Percentiles rank a stretch among this genome's conserved stretches.
These are phyloP conservation scores for Rhodotorula sp. DNA, from an alignment of 1,284 basidiomycete genomes.

Conservation along the genomic window DNA sequence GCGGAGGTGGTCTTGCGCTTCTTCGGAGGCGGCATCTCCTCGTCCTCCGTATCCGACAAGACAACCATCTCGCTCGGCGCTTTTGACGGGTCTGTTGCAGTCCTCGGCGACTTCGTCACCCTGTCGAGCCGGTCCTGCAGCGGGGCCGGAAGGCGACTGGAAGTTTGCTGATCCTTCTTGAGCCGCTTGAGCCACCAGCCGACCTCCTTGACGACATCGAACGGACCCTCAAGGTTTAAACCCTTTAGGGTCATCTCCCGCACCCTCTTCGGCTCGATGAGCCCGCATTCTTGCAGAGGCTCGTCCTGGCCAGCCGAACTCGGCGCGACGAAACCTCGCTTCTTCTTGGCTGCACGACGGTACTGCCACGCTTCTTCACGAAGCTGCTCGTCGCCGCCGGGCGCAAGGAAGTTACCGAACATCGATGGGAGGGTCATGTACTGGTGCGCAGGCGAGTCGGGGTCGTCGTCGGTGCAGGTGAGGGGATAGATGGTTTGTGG, in stretches of 20 bases:
- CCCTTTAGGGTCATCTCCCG: slow-evolving; percentile 8
- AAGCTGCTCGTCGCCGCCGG: slow-evolving; percentile 45
- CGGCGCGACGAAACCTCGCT: background rate
- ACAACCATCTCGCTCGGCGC: background rate
- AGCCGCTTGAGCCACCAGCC: background rate
- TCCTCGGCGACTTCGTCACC: too few species aligned
- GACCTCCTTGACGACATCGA: slow-evolving; percentile 16
- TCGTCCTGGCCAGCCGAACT: background rate
- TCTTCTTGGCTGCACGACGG: background rate
- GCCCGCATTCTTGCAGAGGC: background rate
- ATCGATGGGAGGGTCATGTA: slow-evolving; percentile 66
- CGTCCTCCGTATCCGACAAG: slow-evolving; percentile 7
- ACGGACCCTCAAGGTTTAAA: slow-evolving; percentile 26
- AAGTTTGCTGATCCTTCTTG: background rate
- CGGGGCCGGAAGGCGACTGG: background rate
- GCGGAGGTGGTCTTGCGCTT: background rate
- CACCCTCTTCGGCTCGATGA: slow-evolving; percentile 10
- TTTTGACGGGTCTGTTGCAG: background rate
- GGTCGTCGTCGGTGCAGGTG: slow-evolving; percentile 60
- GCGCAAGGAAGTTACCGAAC: slow-evolving; percentile 60
- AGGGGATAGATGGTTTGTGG: slow-evolving; percentile 75
- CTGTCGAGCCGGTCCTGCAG: background rate
- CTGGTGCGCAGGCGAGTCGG: slow-evolving; percentile 58
- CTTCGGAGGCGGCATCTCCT: background rate
- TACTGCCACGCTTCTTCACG: slow-evolving; percentile 21